A percentile compares a stretch with the other conserved stretches of the same genome.
phyloP scores from a whole-genome alignment of 495 filamentous ascomycete genomes.

The Apodospora peruviana region DNA sequence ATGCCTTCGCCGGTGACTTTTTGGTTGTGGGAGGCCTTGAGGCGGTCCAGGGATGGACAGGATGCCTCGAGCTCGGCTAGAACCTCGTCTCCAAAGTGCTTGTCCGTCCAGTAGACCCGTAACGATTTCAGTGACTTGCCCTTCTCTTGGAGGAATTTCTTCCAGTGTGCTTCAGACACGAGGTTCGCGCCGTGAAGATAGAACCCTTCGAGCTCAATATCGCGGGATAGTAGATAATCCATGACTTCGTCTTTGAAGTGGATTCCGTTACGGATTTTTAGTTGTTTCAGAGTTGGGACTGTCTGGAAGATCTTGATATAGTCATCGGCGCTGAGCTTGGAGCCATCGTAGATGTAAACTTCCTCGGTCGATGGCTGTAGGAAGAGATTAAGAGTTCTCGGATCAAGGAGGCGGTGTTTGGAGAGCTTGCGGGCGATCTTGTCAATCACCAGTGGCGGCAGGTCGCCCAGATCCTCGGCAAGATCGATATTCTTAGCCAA shows the following conservation, averaged over 20 bases:
- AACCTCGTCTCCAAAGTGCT: slow-evolving; percentile 52
- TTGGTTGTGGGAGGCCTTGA: slow-evolving; percentile 65
- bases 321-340: slow-evolving; percentile 67
- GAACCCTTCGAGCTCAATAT: slow-evolving; percentile 54
- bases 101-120: slow-evolving; percentile 70
- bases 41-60: slow-evolving; percentile 60
- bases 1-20: slow-evolving; percentile 41
- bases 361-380: slow-evolving; percentile 59
- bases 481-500: slow-evolving; percentile 76
- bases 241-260: slow-evolving; percentile 81
- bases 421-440: slow-evolving; percentile 76
- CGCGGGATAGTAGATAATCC: slow-evolving; percentile 68
- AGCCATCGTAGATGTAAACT: slow-evolving; percentile 75
- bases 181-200: slow-evolving; percentile 76
- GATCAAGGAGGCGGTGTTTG: slow-evolving; percentile 66
- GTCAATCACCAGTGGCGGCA: slow-evolving; percentile 61
- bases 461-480: slow-evolving; percentile 76
- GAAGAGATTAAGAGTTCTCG: slow-evolving; percentile 69
- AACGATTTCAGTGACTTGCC: slow-evolving; percentile 60
- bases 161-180: slow-evolving; percentile 66
- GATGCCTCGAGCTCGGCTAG: slow-evolving; percentile 43
- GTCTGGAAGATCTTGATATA: slow-evolving; percentile 76
- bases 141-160: slow-evolving; percentile 53
- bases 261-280: slow-evolving; percentile 74
- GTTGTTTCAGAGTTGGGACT: slow-evolving; percentile 56